Percentiles rank a stretch among this genome's conserved stretches.
Conservation (phyloP, 1,284 basidiomycete genomes). For the Schizophyllum amplum region DNA sequence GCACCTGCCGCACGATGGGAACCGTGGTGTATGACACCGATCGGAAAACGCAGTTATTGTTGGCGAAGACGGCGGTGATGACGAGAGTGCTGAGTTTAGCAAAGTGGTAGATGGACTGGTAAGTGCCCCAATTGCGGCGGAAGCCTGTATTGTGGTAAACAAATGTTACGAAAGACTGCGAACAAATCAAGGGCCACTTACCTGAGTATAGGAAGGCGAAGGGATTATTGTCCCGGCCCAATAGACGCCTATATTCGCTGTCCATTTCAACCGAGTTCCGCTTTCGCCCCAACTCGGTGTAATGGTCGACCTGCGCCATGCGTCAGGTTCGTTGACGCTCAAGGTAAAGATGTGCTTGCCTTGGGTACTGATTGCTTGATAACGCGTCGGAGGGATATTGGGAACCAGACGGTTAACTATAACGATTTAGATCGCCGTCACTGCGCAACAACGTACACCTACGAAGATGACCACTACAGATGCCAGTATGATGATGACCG, state of each 20-base stretch:
- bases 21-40: conserved; percentile 41
- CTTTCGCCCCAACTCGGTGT: conserved; percentile 61
- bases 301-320: conserved; percentile 62
- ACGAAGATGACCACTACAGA: conserved; percentile 47
- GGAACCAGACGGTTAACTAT: conserved; percentile 69
- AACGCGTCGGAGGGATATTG: conserved; percentile 50
- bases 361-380: conserved; percentile 54
- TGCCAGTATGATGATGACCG: conserved; percentile 52
- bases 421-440: conserved; percentile 2
- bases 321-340: too few relatives aligned
- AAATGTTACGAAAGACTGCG: conserved; percentile 14
- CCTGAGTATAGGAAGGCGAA: conserved; percentile 68
- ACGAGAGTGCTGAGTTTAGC: conserved; percentile 67
- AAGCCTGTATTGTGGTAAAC: conserved; percentile 22
- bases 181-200: conserved; percentile 14
- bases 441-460: conserved; percentile 15
- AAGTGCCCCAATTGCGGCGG: conserved; percentile 60
- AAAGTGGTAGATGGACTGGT: conserved; percentile 53
- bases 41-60: conserved; percentile 71
- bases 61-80: conserved; percentile 58
- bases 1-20: conserved; percentile 51
- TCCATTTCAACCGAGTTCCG: conserved; percentile 56
- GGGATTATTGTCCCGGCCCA: conserved; percentile 60
- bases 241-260: conserved; percentile 63
- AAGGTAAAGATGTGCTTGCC: too few relatives aligned